Percentiles rank a stretch among this genome's conserved stretches.
Evolutionary conservation across 2,329 filamentous ascomycete genomes (phyloP).

Genomic region (Colletotrichum sp.): DNA sequence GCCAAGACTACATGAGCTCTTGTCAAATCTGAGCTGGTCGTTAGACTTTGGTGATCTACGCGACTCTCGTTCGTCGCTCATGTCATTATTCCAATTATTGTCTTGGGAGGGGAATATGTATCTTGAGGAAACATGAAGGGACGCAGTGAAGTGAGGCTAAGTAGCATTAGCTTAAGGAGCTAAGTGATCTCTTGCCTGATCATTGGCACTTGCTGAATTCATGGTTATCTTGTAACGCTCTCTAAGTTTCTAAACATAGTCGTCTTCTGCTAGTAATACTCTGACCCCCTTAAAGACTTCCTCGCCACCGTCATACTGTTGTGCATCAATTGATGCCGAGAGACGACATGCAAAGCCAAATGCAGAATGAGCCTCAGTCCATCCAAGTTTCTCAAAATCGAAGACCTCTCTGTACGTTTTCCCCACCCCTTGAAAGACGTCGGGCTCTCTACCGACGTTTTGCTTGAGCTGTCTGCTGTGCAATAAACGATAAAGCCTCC

Average conservation of each 20-base stretch:
- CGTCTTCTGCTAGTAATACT: constrained; percentile 27
- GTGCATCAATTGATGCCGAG: constrained; percentile 28
- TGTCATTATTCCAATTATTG: too few species aligned
- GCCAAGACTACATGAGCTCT: too few species aligned
- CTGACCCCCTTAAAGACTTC: constrained; percentile 28
- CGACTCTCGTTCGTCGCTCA: too few species aligned
- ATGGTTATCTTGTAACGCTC: background rate
- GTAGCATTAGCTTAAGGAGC: too few species aligned
- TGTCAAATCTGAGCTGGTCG: too few species aligned
- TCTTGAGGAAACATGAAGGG: too few species aligned
- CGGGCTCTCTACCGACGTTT: constrained; percentile 24
- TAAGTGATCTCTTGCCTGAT: too few species aligned
- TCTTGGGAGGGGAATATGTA: too few species aligned
- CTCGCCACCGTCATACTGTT: constrained; percentile 26
- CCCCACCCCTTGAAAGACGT: constrained; percentile 32
- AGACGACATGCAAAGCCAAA: constrained; percentile 35
- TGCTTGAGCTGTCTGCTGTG: constrained; percentile 16
- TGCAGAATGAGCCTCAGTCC: constrained; percentile 30
- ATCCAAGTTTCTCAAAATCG: constrained; percentile 32
- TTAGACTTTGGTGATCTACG: too few species aligned
- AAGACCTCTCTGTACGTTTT: constrained; percentile 34
- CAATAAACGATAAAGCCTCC: constrained; percentile 26
- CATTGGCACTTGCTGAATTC: too few species aligned
- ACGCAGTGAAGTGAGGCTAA: too few species aligned
- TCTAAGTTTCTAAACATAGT: background rate